Evolutionary conservation across 2,329 filamentous ascomycete genomes (phyloP).

Genomic region (Elsinoe ampelina): DNA sequence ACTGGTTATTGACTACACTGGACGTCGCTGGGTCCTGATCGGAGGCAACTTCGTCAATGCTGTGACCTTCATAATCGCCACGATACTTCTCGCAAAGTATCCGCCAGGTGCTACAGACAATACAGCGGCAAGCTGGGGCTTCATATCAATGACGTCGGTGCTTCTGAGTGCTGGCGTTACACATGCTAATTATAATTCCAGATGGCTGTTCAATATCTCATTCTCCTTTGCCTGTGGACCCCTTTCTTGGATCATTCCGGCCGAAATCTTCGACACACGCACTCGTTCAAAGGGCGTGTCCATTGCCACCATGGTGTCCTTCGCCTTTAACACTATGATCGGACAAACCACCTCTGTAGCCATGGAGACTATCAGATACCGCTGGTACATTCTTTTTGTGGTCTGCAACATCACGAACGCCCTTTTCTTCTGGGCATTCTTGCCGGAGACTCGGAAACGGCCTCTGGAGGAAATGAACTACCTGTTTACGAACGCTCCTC

Average conservation of each 20-base stretch:
- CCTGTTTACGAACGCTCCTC: conserved; percentile 54
- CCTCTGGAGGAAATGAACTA: conserved; percentile 50
- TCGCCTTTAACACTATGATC: conserved; percentile 70
- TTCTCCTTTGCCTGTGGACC: conserved; percentile 65
- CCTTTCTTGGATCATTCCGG: conserved; percentile 50
- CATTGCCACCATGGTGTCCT: conserved; percentile 59
- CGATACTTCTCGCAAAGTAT: conserved; percentile 48
- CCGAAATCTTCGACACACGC: conserved; percentile 69
- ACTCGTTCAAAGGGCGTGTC: conserved; percentile 67
- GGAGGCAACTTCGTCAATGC: conserved; percentile 62
- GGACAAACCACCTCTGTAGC: conserved; percentile 58
- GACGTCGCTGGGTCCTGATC: conserved; percentile 64
- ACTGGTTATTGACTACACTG: conserved; percentile 57
- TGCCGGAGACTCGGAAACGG: conserved; percentile 56
- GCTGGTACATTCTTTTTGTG: conserved; percentile 55
- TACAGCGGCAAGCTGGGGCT: conserved; percentile 61
- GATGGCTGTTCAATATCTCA: conserved; percentile 69
- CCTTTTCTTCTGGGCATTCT: conserved; percentile 56
- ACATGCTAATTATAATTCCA: too few species aligned
- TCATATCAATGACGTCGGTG: conserved; percentile 58
- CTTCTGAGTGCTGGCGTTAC: too few species aligned
- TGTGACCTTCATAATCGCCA: conserved; percentile 62
- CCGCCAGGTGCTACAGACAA: conserved; percentile 48
- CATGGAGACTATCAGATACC: conserved; percentile 46
- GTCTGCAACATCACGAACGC: conserved; percentile 62